Base-by-base conservation (phyloP, 306 rosid genomes). In the Dalbergia cultrata region DNA sequence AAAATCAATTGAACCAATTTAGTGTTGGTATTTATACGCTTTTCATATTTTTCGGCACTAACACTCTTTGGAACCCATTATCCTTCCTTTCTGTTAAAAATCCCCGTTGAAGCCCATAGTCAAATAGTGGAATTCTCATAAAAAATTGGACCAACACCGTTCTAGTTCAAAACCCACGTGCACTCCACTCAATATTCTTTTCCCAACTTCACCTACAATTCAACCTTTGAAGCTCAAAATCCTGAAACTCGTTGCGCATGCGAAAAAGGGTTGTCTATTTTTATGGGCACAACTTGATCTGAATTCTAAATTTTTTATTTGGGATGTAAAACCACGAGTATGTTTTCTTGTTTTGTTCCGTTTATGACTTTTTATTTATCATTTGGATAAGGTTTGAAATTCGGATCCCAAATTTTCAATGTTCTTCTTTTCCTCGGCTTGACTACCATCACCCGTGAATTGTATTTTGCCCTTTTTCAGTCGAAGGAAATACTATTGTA, bases 161-260 rank as follows among this genome's bases (percentile, higher is more conserved):
- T 65, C 22, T 57, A 5, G 54, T 67, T 80, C 85, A 82, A 69
- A 68, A 73, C 14, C 88, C 89, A 82, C 87, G 87, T 85, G 87
- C 82, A 37, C 5, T 47, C 78, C 81, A 57, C 81, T 61, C 56
- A 53, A 66, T 0, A 63, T 59, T 83, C 75, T 33, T 56, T 34
- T 7, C 33, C 34, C 10, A 31, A 54, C 52, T 14, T 19, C 41
- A 14, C 12, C 72, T 17, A 56, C 72, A 5, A 7, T 78, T 79
- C 75, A 74, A 41, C 17, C 5, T 10, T 79, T 67, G 31, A 50
- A 37, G 16, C 13, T 34, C 9, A 70, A 64, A 50, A 50, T 2
- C 31, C 31, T 26, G 3, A 26, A 26, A 26, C 53, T 75, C 8
- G 31, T 49, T 67, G 18, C 76, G 64, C 70, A 62, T 64, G 74